These are phyloP conservation scores for Daldinia caldariorum DNA, from an alignment of 495 filamentous ascomycete species.

Conservation along the genomic window DNA sequence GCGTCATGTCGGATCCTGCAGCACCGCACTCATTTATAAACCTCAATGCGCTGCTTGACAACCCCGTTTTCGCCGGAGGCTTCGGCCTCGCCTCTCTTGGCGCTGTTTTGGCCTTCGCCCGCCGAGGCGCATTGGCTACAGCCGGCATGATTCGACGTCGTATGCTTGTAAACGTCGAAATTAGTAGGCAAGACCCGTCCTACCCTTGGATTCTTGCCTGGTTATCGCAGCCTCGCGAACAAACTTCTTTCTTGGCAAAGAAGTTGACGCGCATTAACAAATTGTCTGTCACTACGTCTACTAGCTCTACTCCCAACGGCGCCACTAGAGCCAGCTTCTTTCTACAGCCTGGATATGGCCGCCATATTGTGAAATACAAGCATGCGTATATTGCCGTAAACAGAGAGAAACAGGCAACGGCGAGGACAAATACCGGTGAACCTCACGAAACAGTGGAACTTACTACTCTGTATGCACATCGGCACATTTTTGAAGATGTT, in stretches of 20 bases:
- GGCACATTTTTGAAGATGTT: constrained; percentile 84
- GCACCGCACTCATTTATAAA: constrained; percentile 47
- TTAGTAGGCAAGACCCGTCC: constrained; percentile 89
- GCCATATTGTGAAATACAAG: constrained; percentile 84
- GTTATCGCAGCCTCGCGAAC: constrained; percentile 83
- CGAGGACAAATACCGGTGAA: constrained; percentile 76
- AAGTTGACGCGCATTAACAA: constrained; percentile 62
- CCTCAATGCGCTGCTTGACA: constrained; percentile 63
- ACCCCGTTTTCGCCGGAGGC: constrained; percentile 68
- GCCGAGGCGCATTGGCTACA: constrained; percentile 73
- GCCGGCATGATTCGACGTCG: constrained; percentile 78
- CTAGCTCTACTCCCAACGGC: constrained; percentile 70
- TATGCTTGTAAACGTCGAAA: constrained; percentile 94
- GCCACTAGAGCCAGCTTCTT: constrained; percentile 81
- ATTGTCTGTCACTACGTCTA: constrained; percentile 59
- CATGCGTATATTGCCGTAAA: constrained; percentile 84
- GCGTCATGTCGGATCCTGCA: constrained; percentile 46
- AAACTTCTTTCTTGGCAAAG: constrained; percentile 55
- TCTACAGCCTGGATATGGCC: constrained; percentile 89
- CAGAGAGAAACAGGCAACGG: constrained; percentile 79
- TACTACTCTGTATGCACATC: constrained; percentile 88
- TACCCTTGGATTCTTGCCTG: constrained; percentile 95
- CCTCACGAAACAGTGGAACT: constrained; percentile 95
- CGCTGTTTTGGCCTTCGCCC: constrained; percentile 76
- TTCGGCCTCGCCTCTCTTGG: constrained; percentile 90